Evolutionary conservation across 768 basidiomycete genomes (phyloP).

Genomic region (Boletus speciosus): DNA sequence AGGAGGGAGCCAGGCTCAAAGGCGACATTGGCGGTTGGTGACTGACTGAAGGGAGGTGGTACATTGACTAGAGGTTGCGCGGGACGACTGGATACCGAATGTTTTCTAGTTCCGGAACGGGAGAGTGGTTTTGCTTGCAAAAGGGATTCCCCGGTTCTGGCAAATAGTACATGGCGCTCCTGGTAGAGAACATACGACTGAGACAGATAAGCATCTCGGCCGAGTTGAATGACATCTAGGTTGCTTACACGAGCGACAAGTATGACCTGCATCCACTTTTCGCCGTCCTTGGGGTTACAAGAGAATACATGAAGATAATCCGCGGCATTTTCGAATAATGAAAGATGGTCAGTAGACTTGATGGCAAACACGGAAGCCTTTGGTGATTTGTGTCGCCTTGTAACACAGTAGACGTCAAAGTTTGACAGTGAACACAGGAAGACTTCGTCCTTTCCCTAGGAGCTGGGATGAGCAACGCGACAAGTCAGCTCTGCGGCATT

Average conservation of each 20-base stretch:
- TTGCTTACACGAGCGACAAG: slow-evolving; percentile 73
- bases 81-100: slow-evolving; percentile 34
- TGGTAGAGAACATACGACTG: slow-evolving; percentile 84
- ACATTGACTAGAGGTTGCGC: slow-evolving; percentile 50
- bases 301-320: slow-evolving; percentile 90
- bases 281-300: slow-evolving; percentile 69
- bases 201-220: slow-evolving; percentile 9
- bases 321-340: slow-evolving; percentile 80
- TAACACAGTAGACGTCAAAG: slow-evolving; percentile 84
- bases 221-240: neutral
- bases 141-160: slow-evolving; percentile 22
- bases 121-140: slow-evolving; percentile 33
- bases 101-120: slow-evolving; percentile 36
- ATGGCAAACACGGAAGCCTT: slow-evolving; percentile 83
- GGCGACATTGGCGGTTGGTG: slow-evolving; percentile 36
- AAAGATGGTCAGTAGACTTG: slow-evolving; percentile 83
- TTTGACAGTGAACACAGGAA: slow-evolving; percentile 82
- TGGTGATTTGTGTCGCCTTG: slow-evolving; percentile 74
- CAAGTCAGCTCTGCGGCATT: neutral
- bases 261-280: slow-evolving; percentile 75
- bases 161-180: slow-evolving; percentile 62
- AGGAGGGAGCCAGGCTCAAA: slow-evolving; percentile 80
- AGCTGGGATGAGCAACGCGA: slow-evolving; percentile 2
- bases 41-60: slow-evolving; percentile 37
- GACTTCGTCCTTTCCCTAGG: slow-evolving; percentile 78